phyloP scores from a whole-genome alignment of 345 rosid species.

The Syzygium aqueum region DNA sequence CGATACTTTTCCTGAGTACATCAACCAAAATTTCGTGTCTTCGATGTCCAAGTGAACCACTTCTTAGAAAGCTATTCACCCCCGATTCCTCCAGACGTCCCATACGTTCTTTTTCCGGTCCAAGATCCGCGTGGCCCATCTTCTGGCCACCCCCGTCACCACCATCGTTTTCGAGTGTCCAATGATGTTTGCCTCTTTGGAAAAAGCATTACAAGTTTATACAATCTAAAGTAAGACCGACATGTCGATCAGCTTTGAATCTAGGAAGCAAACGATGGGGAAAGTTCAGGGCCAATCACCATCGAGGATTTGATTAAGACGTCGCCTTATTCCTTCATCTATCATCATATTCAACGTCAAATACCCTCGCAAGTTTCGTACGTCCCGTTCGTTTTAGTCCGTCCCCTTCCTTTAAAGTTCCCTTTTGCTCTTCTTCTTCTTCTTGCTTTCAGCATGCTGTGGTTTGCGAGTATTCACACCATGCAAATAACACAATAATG shows the following conservation, averaged over 20 bases:
- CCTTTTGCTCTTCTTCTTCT: neutral
- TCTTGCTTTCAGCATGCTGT: neutral
- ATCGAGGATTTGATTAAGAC: neutral
- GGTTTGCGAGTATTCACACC: neutral
- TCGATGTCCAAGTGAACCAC: too few relatives aligned
- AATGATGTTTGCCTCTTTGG: neutral
- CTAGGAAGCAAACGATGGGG: neutral
- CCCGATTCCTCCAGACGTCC: neutral
- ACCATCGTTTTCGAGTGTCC: neutral
- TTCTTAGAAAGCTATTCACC: too few relatives aligned
- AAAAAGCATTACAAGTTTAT: neutral
- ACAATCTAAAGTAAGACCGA: neutral
- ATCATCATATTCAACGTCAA: too few relatives aligned
- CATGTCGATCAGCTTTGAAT: neutral
- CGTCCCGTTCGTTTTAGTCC: neutral
- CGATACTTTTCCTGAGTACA: too few relatives aligned
- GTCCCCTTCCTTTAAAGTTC: neutral
- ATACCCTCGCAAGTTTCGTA: neutral
- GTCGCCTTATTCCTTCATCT: neutral
- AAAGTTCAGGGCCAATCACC: neutral
- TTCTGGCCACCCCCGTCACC: neutral
- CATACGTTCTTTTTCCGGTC: neutral
- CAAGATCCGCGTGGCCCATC: neutral
- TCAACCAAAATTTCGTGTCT: too few relatives aligned
- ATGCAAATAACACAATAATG: neutral